phyloP scores from a whole-genome alignment of 257 asterid species.

The Jaltomata sinuosa region DNA sequence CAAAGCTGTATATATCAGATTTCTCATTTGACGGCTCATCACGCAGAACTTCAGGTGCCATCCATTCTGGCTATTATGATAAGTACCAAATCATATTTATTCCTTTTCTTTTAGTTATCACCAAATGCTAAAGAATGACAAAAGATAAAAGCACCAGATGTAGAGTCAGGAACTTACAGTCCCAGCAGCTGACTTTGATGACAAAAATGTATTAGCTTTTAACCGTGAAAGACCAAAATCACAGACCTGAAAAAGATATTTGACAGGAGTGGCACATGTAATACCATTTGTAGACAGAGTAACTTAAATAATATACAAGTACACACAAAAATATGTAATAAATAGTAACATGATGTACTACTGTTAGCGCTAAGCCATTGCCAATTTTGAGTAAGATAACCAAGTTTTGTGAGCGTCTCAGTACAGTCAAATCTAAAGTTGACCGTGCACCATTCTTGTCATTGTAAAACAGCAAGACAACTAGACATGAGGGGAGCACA shows the following conservation, averaged over 20 bases:
- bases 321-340: background rate
- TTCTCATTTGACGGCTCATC: conserved; percentile 96
- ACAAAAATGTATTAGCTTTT: conserved; percentile 85
- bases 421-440: background rate
- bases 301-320: background rate
- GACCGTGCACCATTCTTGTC: background rate
- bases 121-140: background rate
- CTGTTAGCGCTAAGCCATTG: background rate
- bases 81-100: conserved; percentile 1
- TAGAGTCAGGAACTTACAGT: conserved; percentile 52
- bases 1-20: conserved; percentile 90
- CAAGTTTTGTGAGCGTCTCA: background rate
- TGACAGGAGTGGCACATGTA: conserved; percentile 7
- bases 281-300: background rate
- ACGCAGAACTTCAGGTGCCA: conserved; percentile 99
- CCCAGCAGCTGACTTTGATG: conserved; percentile 97
- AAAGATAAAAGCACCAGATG: conserved; percentile 8
- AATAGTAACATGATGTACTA: background rate
- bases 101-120: background rate
- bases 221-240: conserved; percentile 96
- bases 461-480: background rate
- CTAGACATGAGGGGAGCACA: background rate
- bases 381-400: background rate
- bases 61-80: conserved; percentile 86
- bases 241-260: conserved; percentile 57